Base-by-base conservation (phyloP, 179 eudicot genomes). In the Pouteria campechiana region DNA sequence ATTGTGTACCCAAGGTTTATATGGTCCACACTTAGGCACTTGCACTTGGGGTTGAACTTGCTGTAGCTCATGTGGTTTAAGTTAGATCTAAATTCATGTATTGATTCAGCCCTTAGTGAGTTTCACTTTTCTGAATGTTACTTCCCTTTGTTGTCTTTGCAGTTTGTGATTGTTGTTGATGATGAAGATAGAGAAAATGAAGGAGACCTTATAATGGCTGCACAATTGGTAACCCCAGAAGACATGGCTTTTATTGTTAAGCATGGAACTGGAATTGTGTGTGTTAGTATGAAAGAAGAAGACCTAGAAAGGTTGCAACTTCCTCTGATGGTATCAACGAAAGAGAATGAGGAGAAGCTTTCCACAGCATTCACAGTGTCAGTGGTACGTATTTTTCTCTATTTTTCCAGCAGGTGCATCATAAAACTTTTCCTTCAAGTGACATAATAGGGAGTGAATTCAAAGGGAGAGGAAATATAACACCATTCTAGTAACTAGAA, bases 101-200 rank as follows among this genome's bases (percentile, higher is more conserved):
- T n/a, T n/a, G n/a, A n/a, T n/a, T n/a, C n/a, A n/a, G n/a, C n/a
- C n/a, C n/a, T n/a, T n/a, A n/a, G n/a, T n/a, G n/a, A n/a, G n/a
- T 21, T 3, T 6, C 1, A 11, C 21, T 2, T 22, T 16, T n/a
- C 17, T 27, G 13, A 7, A 38, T 27, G n/a, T 15, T 2, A 30
- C 10, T 31, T 31, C 6, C 7, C 5, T 44, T 32, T 42, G 30
- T 25, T 44, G 44, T 39, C 46, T n/a, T 50, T 57, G 64, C 72
- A 84, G 95, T 72, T 81, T 48, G 95, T 84, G 25, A 73, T 84
- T 54, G 95, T 78, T 47, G 92, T 81, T 18, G 95, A 84, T 61
- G 95, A 84, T 35, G 95, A 84, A 65, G 92, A 81, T 38, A 65
- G 95, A 48, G 95, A 84, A 68, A 84, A 84, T 73, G 95, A 84